phyloP scores from a whole-genome alignment of 306 rosid species.

The Canavalia ensiformis region DNA sequence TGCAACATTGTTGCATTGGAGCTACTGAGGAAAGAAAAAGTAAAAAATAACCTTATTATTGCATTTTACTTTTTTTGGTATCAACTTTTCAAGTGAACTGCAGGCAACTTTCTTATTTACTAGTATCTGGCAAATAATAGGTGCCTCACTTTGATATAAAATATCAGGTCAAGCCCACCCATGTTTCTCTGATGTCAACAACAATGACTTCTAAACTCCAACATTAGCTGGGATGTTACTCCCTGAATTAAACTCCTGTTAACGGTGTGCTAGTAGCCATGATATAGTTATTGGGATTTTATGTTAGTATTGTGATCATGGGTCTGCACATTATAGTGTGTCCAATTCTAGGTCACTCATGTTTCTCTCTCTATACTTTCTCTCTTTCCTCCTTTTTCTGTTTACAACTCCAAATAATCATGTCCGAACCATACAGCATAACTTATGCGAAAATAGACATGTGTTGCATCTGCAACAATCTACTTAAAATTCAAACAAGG shows the following conservation, averaged over 20 bases:
- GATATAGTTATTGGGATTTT: too few species aligned
- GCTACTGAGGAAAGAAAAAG: background rate
- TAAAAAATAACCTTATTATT: background rate
- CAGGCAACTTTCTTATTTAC: background rate
- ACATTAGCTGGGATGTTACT: background rate
- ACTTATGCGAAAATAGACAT: background rate
- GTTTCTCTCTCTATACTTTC: too few species aligned
- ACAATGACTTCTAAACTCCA: background rate
- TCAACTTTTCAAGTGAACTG: background rate
- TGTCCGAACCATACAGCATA: background rate
- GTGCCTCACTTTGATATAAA: background rate
- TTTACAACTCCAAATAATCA: too few species aligned
- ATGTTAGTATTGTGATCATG: too few species aligned
- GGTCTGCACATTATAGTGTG: too few species aligned
- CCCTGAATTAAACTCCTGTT: too few species aligned
- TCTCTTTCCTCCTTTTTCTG: too few species aligned
- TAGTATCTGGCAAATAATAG: background rate
- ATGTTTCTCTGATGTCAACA: background rate
- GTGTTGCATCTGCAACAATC: background rate
- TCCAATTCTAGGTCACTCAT: too few species aligned
- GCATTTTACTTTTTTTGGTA: background rate
- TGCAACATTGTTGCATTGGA: conserved; percentile 2
- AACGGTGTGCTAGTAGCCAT: too few species aligned
- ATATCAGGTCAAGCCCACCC: background rate
- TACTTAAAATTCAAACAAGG: background rate